Conservation (phyloP, 2,329 filamentous ascomycete genomes). For the Dissoconium aciculare region DNA sequence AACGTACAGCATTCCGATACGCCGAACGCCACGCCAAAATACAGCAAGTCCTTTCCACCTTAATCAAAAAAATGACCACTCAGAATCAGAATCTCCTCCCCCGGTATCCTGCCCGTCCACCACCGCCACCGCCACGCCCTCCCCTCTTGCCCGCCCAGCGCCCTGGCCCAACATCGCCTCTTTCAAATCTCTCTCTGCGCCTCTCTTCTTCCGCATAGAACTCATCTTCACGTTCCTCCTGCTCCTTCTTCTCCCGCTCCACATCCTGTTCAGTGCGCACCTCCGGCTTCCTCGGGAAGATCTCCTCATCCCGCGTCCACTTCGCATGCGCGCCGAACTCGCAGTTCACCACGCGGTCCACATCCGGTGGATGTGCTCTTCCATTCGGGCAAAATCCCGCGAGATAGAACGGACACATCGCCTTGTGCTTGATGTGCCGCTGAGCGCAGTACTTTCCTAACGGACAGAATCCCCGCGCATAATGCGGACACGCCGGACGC, state of each 20-base stretch:
- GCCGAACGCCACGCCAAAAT: no score
- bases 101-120: conserved; percentile 25
- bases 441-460: conserved; percentile 76
- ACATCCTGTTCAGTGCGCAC: conserved; percentile 55
- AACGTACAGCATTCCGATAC: no score
- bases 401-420: conserved; percentile 70
- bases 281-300: conserved; percentile 39
- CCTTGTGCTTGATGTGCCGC: conserved; percentile 64
- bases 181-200: conserved; percentile 28
- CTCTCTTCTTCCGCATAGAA: conserved; percentile 39
- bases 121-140: conserved; percentile 32
- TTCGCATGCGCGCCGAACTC: conserved; percentile 67
- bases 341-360: conserved; percentile 40
- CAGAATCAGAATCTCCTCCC: conserved; percentile 5
- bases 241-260: conserved; percentile 50
- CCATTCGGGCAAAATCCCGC: conserved; percentile 91
- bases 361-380: conserved; percentile 20
- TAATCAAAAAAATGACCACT: not conserved
- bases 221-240: conserved; percentile 42
- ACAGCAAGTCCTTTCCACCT: no score
- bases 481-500: conserved; percentile 61
- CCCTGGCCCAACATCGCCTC: conserved; percentile 29
- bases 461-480: conserved; percentile 88
- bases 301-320: conserved; percentile 55
- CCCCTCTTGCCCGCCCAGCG: conserved; percentile 29